Evolutionary conservation across 1,284 basidiomycete genomes (phyloP), one percentile per base, ranked within the genome.

Genomic region (Boletus smithii): DNA sequence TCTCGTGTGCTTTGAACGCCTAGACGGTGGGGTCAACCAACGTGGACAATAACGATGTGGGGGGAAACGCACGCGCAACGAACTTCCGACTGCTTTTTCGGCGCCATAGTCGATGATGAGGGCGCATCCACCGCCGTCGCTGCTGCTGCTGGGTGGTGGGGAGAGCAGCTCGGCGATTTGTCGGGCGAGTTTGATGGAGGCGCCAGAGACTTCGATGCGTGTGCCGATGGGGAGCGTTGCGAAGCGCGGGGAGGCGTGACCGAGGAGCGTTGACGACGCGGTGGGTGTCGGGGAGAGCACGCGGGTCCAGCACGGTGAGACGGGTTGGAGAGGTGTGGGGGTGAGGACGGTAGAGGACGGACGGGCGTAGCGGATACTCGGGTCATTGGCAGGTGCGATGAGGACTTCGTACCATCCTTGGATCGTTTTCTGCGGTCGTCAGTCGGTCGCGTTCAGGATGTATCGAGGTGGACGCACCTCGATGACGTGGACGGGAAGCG

Each of bases 71-170:
- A 93, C 92, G 50, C 95, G 74, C 68, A 97, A 88, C 14, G 90
- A 93, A 53, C 84, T 73, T 1, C 81, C 82, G 61, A 82, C 90
- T 3, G 76, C 13, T 41, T 80, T 74, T 45, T 85, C 81, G 23
- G 75, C 83, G 4, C 97, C 97, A 62, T 99, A 99, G 67, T 99
- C 97, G 11, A 98, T 73, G 13, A 98, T 77, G 38, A 99, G 71
- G 0, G 83, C 95, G 39, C 85, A 85, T 0, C 94, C 92, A 14
- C 10, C 14, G 3, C 85, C 82, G 0, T 46, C 49, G 33, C n/a
- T 26, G 26, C 16, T 53, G 44, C 35, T 23, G 29, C 8, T 10
- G 35, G n/a, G 10, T 6, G 14, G 32, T 1, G 53, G 30, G 40
- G 61, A 46, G 43, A 66, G 61, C 3, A 94, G 66, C 55, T 85